A percentile compares a stretch with the other conserved stretches of the same genome.
Conservation (phyloP, 208 protist species). For the Wallacemonas sp. region DNA sequence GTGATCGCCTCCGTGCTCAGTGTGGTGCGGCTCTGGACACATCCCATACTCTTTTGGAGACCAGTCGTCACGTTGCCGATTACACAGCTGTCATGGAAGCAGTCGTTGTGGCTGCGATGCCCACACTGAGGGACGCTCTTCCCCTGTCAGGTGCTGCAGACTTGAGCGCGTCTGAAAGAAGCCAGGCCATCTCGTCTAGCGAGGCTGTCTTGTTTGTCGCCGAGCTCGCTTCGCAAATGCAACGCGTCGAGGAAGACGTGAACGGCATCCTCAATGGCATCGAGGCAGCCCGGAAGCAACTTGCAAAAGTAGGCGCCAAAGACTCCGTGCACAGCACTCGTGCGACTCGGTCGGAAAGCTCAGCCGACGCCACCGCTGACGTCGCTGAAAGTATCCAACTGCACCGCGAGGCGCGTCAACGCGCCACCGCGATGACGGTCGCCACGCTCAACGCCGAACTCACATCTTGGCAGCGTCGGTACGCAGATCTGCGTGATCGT, state of each 20-base stretch:
- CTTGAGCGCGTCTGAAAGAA: too few relatives aligned
- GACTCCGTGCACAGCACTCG: too few relatives aligned
- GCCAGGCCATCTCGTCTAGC: background rate
- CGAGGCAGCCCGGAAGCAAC: background rate
- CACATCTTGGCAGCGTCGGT: conserved; percentile 26
- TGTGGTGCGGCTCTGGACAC: background rate
- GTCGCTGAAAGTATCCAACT: background rate
- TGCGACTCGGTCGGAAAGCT: too few relatives aligned
- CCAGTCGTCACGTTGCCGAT: background rate
- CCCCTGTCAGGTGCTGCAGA: too few relatives aligned
- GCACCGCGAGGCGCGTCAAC: conserved; percentile 12
- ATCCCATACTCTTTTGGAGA: background rate
- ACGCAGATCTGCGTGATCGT: conserved; percentile 8
- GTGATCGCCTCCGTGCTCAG: conserved; percentile 11
- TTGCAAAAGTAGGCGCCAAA: too few relatives aligned
- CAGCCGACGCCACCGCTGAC: background rate
- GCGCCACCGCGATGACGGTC: conserved; percentile 54
- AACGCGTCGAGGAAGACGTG: background rate
- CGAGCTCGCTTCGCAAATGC: conserved; percentile 3
- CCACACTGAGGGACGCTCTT: background rate
- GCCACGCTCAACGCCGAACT: conserved; percentile 57
- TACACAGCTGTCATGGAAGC: conserved; percentile 6
- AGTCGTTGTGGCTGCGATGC: background rate
- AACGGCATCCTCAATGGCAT: background rate
- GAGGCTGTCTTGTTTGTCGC: background rate